Percentiles rank a stretch among this genome's conserved stretches.
Conservation (phyloP, 306 rosid genomes). For the Cyamopsis tetragonoloba region DNA sequence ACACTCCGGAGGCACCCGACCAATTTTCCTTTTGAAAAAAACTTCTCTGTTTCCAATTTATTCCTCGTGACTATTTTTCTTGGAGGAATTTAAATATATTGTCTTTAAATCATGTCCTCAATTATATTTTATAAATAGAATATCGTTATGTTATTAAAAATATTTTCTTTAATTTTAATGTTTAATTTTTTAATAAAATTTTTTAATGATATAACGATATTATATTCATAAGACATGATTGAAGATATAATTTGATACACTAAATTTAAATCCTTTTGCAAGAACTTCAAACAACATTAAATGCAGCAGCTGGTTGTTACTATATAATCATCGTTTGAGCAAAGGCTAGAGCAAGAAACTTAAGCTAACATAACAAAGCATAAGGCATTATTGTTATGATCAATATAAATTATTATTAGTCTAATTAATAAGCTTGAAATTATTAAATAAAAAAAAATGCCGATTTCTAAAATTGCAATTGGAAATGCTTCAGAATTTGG, state of each 20-base stretch:
- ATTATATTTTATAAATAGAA: too few relatives aligned
- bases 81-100: too few relatives aligned
- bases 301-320: background rate
- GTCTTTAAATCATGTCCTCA: too few relatives aligned
- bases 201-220: too few relatives aligned
- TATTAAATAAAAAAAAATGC: slow-evolving; percentile 27
- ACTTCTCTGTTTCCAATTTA: slow-evolving; percentile 17
- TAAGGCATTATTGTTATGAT: background rate
- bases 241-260: too few relatives aligned
- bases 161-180: too few relatives aligned
- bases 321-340: slow-evolving; percentile 30
- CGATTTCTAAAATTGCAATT: slow-evolving; percentile 51
- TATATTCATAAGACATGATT: too few relatives aligned
- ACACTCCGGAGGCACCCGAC: slow-evolving; percentile 46
- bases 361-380: background rate
- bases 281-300: background rate
- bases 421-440: slow-evolving; percentile 5
- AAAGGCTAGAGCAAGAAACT: background rate
- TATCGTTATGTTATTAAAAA: too few relatives aligned
- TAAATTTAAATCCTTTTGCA: too few relatives aligned
- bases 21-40: background rate
- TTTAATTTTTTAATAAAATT: too few relatives aligned
- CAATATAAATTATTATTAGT: too few relatives aligned
- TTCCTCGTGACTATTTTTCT: background rate
- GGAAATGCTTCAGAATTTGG: slow-evolving; percentile 50